Conservation (phyloP, 2,329 filamentous ascomycete species). For the Aspergillus phoenicis region DNA sequence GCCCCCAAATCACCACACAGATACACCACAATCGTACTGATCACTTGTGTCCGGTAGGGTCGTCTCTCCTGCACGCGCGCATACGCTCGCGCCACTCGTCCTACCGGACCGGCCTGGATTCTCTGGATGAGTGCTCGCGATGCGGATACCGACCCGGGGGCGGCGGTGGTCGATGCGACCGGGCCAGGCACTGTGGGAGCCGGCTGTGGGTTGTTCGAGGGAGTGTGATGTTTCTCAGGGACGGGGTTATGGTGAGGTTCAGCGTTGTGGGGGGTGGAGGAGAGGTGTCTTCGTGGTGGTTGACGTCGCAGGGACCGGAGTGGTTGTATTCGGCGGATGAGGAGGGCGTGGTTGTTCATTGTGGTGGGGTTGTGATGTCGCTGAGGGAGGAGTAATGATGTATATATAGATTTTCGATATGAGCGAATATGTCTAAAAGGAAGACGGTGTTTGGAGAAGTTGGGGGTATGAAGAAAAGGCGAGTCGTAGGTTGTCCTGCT, state of each 20-base stretch:
- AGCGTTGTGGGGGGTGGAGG: constrained; percentile 12
- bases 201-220: constrained; percentile 20
- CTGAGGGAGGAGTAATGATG: neutral
- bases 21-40: constrained; percentile 76
- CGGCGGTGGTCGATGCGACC: constrained; percentile 6
- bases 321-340: constrained; percentile 17
- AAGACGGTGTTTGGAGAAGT: too few species aligned
- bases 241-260: neutral
- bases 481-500: too few species aligned
- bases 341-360: constrained; percentile 21
- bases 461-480: too few species aligned
- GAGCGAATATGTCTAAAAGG: too few species aligned
- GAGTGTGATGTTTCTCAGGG: constrained; percentile 9
- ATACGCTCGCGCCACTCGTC: constrained; percentile 54
- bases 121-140: constrained; percentile 33
- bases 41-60: constrained; percentile 79
- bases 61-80: constrained; percentile 69
- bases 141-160: constrained; percentile 23
- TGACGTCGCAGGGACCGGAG: constrained; percentile 11
- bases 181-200: constrained; percentile 19
- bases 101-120: constrained; percentile 36
- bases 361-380: neutral
- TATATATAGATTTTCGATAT: too few species aligned
- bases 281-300: constrained; percentile 19
- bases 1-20: constrained; percentile 76